Evolutionary conservation across 1,284 basidiomycete genomes (phyloP), one percentile per base, ranked within the genome.

Genomic region (Cutaneotrichosporon sp.): DNA sequence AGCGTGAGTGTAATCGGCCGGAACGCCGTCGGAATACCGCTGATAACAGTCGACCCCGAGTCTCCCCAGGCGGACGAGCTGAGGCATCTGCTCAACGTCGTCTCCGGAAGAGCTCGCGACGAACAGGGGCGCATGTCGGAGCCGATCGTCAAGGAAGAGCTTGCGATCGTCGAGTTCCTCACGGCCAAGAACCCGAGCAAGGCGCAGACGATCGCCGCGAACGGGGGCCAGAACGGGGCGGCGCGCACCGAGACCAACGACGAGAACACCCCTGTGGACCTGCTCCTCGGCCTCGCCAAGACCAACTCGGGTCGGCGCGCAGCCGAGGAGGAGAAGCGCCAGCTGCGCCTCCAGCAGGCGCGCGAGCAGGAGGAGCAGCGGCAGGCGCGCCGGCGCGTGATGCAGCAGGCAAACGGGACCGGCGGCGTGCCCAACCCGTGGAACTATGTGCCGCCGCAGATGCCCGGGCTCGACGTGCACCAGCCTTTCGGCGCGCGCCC

Each of bases 131-230:
- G 72, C 10, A 64, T 77, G 1, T 81, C 79, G 0, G 79, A 80
- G 62, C 79, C 80, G 1, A 78, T 79, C 20, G 81, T 81, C 47
- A 79, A 80, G 57, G 79, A 79, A 62, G 80, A 81, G 65, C 71
- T 80, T 3, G 80, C 79, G 24, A 80, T 80, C 24, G 79, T 79
- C 54, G 77, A 80, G 50, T 80, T 81, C 59, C 69, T 81, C 25
- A 80, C 77, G 1, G 77, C 79, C 25, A 78, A 79, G 58, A 71
- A 66, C 42, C 47, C 66, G 24, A 52, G 56, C 24, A 66, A 63
- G 36, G 36, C 55, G 5, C 42, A 27, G 2, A 47, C 69, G 7
- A 58, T 58, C 7, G 57, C 62, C n/a, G 46, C 65, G 36, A 63
- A 64, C 50, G 66, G 42, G 11, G 57, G 50, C 4, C 52, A 54